Evolutionary conservation across 2,329 filamentous ascomycete genomes (phyloP).

Genomic region (Tolypocladium nubicola): DNA sequence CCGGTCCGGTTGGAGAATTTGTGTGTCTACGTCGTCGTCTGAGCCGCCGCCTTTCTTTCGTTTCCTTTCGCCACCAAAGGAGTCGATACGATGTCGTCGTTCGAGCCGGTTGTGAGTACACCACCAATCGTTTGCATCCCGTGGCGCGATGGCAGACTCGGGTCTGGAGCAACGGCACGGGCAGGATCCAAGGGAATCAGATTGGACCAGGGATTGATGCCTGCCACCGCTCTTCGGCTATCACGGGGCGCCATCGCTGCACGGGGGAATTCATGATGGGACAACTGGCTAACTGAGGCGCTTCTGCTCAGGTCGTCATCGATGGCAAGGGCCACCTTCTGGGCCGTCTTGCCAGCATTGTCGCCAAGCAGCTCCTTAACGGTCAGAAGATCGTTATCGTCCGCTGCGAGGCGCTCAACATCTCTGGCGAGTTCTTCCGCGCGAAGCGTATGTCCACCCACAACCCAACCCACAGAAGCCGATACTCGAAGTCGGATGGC

Average conservation of each 20-base stretch:
- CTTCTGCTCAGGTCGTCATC: conserved; percentile 71
- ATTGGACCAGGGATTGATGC: neutral
- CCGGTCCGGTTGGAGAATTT: conserved; percentile 26
- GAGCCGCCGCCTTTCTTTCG: conserved; percentile 21
- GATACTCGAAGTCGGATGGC: neutral
- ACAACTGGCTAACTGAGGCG: neutral
- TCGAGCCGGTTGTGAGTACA: conserved; percentile 59
- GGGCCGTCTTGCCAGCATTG: conserved; percentile 94
- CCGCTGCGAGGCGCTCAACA: conserved; percentile 98
- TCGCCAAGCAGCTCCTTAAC: conserved; percentile 97
- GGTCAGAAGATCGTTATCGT: conserved; percentile 99
- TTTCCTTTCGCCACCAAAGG: conserved; percentile 17
- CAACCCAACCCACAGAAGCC: conserved; percentile 3
- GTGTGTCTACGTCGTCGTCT: conserved; percentile 21
- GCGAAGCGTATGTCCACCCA: conserved; percentile 81
- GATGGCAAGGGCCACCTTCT: conserved; percentile 99
- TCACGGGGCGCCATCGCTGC: neutral
- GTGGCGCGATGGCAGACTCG: conserved; percentile 2
- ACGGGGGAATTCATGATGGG: neutral
- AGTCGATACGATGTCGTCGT: conserved; percentile 53
- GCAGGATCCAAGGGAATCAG: conserved; percentile 1
- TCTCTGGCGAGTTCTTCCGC: conserved; percentile 99
- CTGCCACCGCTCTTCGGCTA: neutral
- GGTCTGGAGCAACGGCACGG: conserved; percentile 1
- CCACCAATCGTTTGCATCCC: conserved; percentile 3